Evolutionary conservation across 176 grass and related monocot genomes (phyloP), one percentile per base, ranked within the genome.

Genomic region (Bonia amplexicaulis): DNA sequence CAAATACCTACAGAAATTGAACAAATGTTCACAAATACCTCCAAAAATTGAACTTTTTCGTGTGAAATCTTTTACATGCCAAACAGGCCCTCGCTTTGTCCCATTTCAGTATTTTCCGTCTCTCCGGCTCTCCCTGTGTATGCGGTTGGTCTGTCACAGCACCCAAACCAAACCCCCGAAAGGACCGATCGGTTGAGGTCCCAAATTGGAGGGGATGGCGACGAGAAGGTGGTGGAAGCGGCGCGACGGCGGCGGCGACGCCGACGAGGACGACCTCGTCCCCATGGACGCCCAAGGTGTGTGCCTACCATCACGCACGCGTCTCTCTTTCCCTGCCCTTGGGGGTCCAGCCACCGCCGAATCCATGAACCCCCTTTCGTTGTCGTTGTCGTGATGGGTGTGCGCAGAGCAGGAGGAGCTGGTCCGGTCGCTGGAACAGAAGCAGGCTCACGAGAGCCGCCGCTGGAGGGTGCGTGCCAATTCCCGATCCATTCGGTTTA

Each of bases 351-450:
- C 14, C n/a, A 23, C 42, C 25, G 29, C 69, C 52, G 33, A 71
- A 17, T 61, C 65, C 64, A 22, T 53, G 45, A 85, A 26, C 59
- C 25, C 48, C 11, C 17, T 26, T 63, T 63, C 72, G 40, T 66
- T 71, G 26, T 16, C 15, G n/a, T 15, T 82, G 41, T 26, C 4
- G 69, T 64, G 48, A 65, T 84, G 20, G 7, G 20, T 74, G 69
- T 42, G 16, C 23, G 48, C 91, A 98, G 96, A 98, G 55, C 96
- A 98, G 82, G 96, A 98, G 86, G 91, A 98, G 68, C 89, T 98
- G 85, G 83, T 98, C 44, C 85, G 85, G 73, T 92, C 58, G 23
- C 91, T 95, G 71, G 96, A 95, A 80, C 90, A 84, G 85, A 95
- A 93, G 73, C 90, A 97, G 39, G 91, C 77, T 39, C 89, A 86